Conservation (phyloP, 495 filamentous ascomycete species). For the Barbatosphaeria neglecta region DNA sequence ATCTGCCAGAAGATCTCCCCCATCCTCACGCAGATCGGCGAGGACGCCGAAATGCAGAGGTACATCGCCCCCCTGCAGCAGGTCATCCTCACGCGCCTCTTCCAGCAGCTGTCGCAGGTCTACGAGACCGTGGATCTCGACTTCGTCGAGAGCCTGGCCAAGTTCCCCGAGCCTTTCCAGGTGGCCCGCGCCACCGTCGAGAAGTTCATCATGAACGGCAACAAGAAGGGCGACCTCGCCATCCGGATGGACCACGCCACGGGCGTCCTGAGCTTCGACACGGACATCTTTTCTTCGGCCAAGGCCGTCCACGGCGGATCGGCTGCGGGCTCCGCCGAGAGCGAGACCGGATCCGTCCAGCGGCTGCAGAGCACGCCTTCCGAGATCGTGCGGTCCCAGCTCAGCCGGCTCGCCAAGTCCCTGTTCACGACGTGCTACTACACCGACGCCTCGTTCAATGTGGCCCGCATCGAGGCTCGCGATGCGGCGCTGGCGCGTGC, state of each 20-base stretch:
- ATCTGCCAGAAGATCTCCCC: slow-evolving; percentile 99
- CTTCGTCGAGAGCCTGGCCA: slow-evolving; percentile 85
- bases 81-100: slow-evolving; percentile 93
- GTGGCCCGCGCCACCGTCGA: slow-evolving; percentile 85
- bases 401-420: slow-evolving; percentile 81
- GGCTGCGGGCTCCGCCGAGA: slow-evolving; percentile 77
- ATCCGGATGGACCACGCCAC: slow-evolving; percentile 94
- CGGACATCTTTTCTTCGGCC: slow-evolving; percentile 93
- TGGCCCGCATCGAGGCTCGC: slow-evolving; percentile 65
- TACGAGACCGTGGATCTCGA: slow-evolving; percentile 95
- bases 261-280: slow-evolving; percentile 91
- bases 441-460: slow-evolving; percentile 79
- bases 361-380: slow-evolving; percentile 94
- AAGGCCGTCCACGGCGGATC: slow-evolving; percentile 85
- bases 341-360: slow-evolving; percentile 74
- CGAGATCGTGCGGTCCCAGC: slow-evolving; percentile 92
- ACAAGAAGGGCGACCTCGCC: slow-evolving; percentile 96
- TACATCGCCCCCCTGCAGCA: slow-evolving; percentile 92
- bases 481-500: slow-evolving; percentile 70
- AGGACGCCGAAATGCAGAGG: slow-evolving; percentile 91
- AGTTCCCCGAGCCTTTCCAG: slow-evolving; percentile 96
- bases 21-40: slow-evolving; percentile 85
- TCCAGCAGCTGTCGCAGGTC: slow-evolving; percentile 97
- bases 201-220: slow-evolving; percentile 99
- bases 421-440: slow-evolving; percentile 90